These are phyloP conservation scores for Epichloe aotearoae DNA, from an alignment of 2,329 filamentous ascomycete species.

Conservation along the genomic window DNA sequence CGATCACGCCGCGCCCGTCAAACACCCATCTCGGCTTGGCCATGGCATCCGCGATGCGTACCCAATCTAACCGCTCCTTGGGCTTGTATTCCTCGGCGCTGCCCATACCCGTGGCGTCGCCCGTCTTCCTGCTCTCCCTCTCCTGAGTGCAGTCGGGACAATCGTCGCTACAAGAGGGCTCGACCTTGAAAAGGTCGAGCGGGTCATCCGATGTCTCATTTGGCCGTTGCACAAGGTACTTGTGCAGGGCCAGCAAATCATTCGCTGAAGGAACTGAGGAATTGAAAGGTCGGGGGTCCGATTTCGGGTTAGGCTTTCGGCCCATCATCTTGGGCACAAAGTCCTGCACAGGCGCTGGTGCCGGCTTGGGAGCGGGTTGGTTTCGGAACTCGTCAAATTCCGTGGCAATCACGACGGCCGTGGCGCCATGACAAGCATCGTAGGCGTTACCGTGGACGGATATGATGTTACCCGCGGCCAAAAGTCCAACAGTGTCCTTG, in stretches of 20 bases:
- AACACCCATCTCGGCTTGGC: slow-evolving; percentile 42
- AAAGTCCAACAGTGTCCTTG: slow-evolving; percentile 25
- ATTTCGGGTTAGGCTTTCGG: slow-evolving; percentile 25
- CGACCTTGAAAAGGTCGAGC: slow-evolving; percentile 29
- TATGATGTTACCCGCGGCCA: slow-evolving; percentile 29
- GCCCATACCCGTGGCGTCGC: slow-evolving; percentile 29
- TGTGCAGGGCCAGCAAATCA: slow-evolving; percentile 35
- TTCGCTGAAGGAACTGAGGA: slow-evolving; percentile 24
- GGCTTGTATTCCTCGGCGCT: slow-evolving; percentile 30
- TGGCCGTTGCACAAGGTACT: slow-evolving; percentile 26
- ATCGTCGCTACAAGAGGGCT: slow-evolving; percentile 30
- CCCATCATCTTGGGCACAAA: slow-evolving; percentile 18
- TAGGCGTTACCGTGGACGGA: slow-evolving; percentile 35
- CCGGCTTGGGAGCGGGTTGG: slow-evolving; percentile 20
- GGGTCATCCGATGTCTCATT: slow-evolving; percentile 25
- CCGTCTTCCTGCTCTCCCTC: slow-evolving; percentile 22
- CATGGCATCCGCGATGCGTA: slow-evolving; percentile 34
- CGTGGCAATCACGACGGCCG: slow-evolving; percentile 41
- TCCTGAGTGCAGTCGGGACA: slow-evolving; percentile 39
- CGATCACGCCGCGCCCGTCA: slow-evolving; percentile 41
- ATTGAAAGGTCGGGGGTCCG: slow-evolving; percentile 34
- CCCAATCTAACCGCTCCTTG: slow-evolving; percentile 39
- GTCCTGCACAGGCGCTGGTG: slow-evolving; percentile 15
- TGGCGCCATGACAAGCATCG: slow-evolving; percentile 33
- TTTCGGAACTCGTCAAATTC: slow-evolving; percentile 43